Percentiles rank a stretch among this genome's conserved stretches.
Evolutionary conservation across 2,329 filamentous ascomycete genomes (phyloP).

Genomic region (Mycosphaerella sp.): DNA sequence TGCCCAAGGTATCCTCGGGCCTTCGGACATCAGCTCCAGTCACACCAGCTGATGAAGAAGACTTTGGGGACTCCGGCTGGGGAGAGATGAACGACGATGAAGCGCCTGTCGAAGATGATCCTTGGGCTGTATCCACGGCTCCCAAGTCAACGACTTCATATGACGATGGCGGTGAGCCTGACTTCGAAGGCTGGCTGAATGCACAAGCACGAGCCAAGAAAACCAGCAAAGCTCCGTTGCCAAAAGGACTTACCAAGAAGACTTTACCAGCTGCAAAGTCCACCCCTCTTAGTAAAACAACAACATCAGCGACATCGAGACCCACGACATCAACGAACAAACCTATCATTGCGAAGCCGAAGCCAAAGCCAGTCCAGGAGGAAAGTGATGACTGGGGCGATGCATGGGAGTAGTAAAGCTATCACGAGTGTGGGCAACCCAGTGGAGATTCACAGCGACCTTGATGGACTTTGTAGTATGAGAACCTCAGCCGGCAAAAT

Average conservation of each 20-base stretch:
- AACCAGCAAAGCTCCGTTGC: slow-evolving; percentile 58
- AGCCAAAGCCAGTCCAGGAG: slow-evolving; percentile 27
- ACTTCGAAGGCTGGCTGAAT: slow-evolving; percentile 92
- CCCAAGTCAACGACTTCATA: slow-evolving; percentile 47
- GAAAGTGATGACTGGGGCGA: slow-evolving; percentile 40
- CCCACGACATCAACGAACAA: slow-evolving; percentile 9
- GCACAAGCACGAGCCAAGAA: slow-evolving; percentile 75
- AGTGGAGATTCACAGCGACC: background rate
- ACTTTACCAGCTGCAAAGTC: slow-evolving; percentile 33
- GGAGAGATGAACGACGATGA: slow-evolving; percentile 52
- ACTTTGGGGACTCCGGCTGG: slow-evolving; percentile 65
- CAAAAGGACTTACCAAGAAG: slow-evolving; percentile 72
- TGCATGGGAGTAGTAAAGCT: slow-evolving; percentile 31
- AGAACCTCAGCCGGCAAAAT: no score
- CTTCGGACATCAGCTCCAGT: slow-evolving; percentile 22
- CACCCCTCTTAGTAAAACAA: slow-evolving; percentile 17
- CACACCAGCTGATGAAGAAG: slow-evolving; percentile 45
- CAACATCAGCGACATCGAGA: slow-evolving; percentile 26
- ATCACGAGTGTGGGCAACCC: background rate
- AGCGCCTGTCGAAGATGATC: slow-evolving; percentile 8
- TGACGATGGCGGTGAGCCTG: slow-evolving; percentile 81
- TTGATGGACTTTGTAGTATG: background rate
- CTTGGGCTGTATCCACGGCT: slow-evolving; percentile 17
- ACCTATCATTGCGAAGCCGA: slow-evolving; percentile 19
- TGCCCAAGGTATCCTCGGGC: slow-evolving; percentile 28